Evolutionary conservation across 2,329 filamentous ascomycete species (phyloP), one percentile per base, ranked within the genome.

Genomic region (Lecanicillium sp.): DNA sequence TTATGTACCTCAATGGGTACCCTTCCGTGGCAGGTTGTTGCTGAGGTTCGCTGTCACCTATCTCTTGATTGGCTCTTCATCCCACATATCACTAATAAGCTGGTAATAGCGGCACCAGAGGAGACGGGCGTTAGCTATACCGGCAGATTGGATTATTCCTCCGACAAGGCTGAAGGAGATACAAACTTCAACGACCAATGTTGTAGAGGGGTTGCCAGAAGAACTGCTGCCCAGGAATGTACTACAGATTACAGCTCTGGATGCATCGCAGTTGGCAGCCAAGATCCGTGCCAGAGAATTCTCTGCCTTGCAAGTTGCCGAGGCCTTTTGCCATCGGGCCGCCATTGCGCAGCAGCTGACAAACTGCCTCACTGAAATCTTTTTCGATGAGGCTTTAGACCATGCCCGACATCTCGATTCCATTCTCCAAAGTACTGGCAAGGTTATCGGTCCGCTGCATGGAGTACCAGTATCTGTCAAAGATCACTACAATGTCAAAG

Each of bases 391-490:
- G 13, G 37, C 37, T 6, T 9, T 33, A 3, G 22, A 15, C 2
- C 37, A 17, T 9, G 37, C 31, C 8, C 29, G n/a, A 9, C 7
- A 22, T 7, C 31, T 39, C 13, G 37, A 39, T 17, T 8, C 15
- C 3, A 5, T 39, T 1, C 37, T 45, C 13, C 33, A 30, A 20
- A n/a, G 25, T 3, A 45, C 40, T 4, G 42, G 46, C 4, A 36
- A 28, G 18, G 32, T 42, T 3, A 33, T 46, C 4, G 47, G 47
- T 9, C 75, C 78, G 4, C 61, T 84, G 3, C 79, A 84, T 55
- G 80, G 79, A 2, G 59, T 79, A 1, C 75, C 75, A 0, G 61
- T 79, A n/a, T 49, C 45, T 10, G 39, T 51, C 39, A 65, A 61
- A 46, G 50, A 48, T 42, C 37, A 42, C 5, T 46, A 45, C 13